phyloP scores from a whole-genome alignment of 805 yeast species.

The Spathaspora boniae region DNA sequence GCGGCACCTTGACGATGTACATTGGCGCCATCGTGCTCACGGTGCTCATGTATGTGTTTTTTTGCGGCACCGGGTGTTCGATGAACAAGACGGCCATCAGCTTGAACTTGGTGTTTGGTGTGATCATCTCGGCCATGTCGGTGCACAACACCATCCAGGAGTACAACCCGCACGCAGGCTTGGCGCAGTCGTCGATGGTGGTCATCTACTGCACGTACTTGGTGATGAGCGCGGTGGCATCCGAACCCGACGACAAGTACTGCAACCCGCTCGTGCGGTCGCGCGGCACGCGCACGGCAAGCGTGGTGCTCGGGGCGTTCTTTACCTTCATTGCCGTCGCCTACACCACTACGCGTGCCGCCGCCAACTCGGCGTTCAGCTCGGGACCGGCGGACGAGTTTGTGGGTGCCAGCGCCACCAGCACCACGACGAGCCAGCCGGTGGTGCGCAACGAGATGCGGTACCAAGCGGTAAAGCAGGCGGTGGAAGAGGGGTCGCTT shows the following conservation, averaged over 20 bases:
- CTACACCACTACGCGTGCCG: slow-evolving; percentile 96
- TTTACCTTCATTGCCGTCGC: slow-evolving; percentile 95
- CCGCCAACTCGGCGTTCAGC: slow-evolving; percentile 56
- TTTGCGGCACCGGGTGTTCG: slow-evolving; percentile 76
- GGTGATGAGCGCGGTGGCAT: slow-evolving; percentile 86
- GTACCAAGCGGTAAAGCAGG: slow-evolving; percentile 83
- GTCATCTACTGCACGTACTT: slow-evolving; percentile 89
- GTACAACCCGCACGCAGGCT: slow-evolving; percentile 89
- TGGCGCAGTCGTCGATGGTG: slow-evolving; percentile 96
- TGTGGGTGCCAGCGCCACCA: slow-evolving; percentile 23
- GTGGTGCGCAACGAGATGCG: slow-evolving; percentile 67
- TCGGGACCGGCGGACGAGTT: slow-evolving; percentile 38
- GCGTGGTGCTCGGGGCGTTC: slow-evolving; percentile 84
- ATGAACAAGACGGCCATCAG: slow-evolving; percentile 88
- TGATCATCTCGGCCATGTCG: slow-evolving; percentile 66
- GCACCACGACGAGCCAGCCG: slow-evolving; percentile 38
- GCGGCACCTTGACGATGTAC: slow-evolving; percentile 88
- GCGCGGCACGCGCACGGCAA: slow-evolving; percentile 83
- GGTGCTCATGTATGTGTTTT: slow-evolving; percentile 73
- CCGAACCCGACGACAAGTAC: slow-evolving; percentile 90
- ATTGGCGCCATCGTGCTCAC: slow-evolving; percentile 69
- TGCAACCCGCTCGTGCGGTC: slow-evolving; percentile 93
- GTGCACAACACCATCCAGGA: slow-evolving; percentile 85
- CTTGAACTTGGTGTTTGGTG: slow-evolving; percentile 63
- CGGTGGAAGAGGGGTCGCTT: slow-evolving; percentile 92